phyloP scores from a whole-genome alignment of 768 basidiomycete genomes.

The Auricularia auricula-judae region DNA sequence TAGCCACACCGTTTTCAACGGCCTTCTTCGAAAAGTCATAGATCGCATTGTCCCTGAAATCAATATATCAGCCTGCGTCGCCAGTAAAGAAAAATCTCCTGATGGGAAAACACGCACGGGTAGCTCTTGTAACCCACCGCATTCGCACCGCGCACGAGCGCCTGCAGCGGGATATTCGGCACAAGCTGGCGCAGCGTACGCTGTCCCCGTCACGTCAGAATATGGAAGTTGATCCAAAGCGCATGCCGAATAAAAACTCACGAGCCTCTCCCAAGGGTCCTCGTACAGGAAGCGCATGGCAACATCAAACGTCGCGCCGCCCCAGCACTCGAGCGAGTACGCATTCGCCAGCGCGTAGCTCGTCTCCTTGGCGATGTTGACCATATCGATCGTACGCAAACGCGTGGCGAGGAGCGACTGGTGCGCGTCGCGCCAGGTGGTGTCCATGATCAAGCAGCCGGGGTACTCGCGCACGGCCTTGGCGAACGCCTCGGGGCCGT shows the following conservation, averaged over 20 bases:
- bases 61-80: neutral
- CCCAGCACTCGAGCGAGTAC: slow-evolving; percentile 98
- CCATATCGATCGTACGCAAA: slow-evolving; percentile 92
- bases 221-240: neutral
- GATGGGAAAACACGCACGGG: slow-evolving; percentile 46
- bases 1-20: slow-evolving; percentile 75
- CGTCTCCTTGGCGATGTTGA: slow-evolving; percentile 96
- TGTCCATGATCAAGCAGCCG: slow-evolving; percentile 94
- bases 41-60: slow-evolving; percentile 83
- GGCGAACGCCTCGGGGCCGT: slow-evolving; percentile 96
- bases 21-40: slow-evolving; percentile 99
- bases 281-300: slow-evolving; percentile 99
- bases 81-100: neutral
- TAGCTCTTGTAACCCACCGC: slow-evolving; percentile 99
- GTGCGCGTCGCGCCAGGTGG: slow-evolving; percentile 98
- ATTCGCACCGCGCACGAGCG: slow-evolving; percentile 96
- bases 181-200: slow-evolving; percentile 89
- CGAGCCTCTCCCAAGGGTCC: slow-evolving; percentile 98
- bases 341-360: slow-evolving; percentile 91
- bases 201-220: slow-evolving; percentile 23
- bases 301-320: slow-evolving; percentile 97
- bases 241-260: slow-evolving; percentile 24
- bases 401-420: slow-evolving; percentile 96
- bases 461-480: slow-evolving; percentile 96
- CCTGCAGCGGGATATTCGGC: slow-evolving; percentile 97